Evolutionary conservation across 2,329 filamentous ascomycete genomes (phyloP).

Genomic region (Pseudogymnoascus sp.): DNA sequence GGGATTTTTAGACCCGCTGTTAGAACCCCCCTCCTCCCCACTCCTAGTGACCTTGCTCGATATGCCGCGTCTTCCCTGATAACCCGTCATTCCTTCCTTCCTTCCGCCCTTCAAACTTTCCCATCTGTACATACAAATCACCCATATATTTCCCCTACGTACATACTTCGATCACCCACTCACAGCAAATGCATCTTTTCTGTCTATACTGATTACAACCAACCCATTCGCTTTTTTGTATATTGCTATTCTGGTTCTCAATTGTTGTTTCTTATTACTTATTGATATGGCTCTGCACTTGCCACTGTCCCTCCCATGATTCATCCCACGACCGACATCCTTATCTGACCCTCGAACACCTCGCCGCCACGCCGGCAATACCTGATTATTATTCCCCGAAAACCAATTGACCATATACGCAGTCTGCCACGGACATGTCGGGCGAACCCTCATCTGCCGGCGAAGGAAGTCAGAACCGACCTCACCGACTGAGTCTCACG

Average conservation of each 20-base stretch:
- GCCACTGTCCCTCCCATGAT: background rate
- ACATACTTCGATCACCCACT: constrained; percentile 11
- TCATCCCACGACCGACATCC: background rate
- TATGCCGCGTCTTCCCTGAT: background rate
- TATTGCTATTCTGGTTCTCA: constrained; percentile 11
- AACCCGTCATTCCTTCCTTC: constrained; percentile 11
- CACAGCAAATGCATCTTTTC: constrained; percentile 10
- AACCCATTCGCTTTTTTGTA: constrained; percentile 12
- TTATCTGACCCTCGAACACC: background rate
- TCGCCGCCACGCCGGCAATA: background rate
- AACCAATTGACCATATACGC: background rate
- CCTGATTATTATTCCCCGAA: background rate
- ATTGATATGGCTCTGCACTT: background rate
- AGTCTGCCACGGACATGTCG: background rate
- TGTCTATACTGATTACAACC: constrained; percentile 6
- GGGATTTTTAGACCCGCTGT: background rate
- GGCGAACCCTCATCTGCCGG: background rate
- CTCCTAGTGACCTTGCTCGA: constrained; percentile 4
- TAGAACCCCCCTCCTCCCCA: background rate
- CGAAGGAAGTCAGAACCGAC: background rate
- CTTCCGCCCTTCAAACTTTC: constrained; percentile 6
- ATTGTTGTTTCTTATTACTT: background rate
- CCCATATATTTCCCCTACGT: background rate
- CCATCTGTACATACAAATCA: background rate
- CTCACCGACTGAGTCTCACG: background rate